Conservation (phyloP, 805 yeast species). For the Hagleromyces aurorensis region DNA sequence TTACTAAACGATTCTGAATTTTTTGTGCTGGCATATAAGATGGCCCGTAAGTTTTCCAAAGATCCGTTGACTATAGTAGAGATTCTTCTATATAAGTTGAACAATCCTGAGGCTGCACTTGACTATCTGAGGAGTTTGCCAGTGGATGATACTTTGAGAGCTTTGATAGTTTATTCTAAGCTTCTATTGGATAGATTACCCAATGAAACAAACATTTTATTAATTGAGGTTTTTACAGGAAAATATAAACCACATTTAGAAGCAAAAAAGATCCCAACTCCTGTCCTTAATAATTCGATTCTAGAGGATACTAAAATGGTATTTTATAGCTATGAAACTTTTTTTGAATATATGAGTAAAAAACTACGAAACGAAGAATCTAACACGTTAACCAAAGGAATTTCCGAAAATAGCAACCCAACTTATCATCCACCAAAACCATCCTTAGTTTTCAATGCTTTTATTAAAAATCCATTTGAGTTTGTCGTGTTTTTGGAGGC, state of each 20-base stretch:
- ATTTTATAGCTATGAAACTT: constrained; percentile 48
- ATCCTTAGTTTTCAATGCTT: constrained; percentile 74
- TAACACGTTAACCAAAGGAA: constrained; percentile 2
- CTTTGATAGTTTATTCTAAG: constrained; percentile 60
- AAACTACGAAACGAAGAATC: constrained; percentile 16
- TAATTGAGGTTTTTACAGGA: constrained; percentile 87
- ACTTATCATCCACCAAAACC: constrained; percentile 92
- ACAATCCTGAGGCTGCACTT: constrained; percentile 53
- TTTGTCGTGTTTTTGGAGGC: constrained; percentile 92
- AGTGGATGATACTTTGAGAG: constrained; percentile 69
- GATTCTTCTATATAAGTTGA: constrained; percentile 58
- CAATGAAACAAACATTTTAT: constrained; percentile 68
- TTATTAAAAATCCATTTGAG: constrained; percentile 77
- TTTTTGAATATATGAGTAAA: constrained; percentile 45
- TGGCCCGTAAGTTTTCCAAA: constrained; percentile 58
- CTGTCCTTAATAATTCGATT: constrained; percentile 1
- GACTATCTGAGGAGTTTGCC: constrained; percentile 58
- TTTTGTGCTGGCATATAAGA: constrained; percentile 53
- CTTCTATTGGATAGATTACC: constrained; percentile 60
- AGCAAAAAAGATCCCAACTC: constrained; percentile 3
- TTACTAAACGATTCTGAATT: constrained; percentile 69
- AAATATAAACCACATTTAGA: constrained; percentile 39
- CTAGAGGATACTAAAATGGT: constrained; percentile 22
- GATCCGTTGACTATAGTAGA: constrained; percentile 71
- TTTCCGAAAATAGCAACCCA: constrained; percentile 32